Percentiles rank a stretch among this genome's conserved stretches.
Conservation (phyloP, 2,329 filamentous ascomycete genomes). For the Colletotrichum brevisporum region DNA sequence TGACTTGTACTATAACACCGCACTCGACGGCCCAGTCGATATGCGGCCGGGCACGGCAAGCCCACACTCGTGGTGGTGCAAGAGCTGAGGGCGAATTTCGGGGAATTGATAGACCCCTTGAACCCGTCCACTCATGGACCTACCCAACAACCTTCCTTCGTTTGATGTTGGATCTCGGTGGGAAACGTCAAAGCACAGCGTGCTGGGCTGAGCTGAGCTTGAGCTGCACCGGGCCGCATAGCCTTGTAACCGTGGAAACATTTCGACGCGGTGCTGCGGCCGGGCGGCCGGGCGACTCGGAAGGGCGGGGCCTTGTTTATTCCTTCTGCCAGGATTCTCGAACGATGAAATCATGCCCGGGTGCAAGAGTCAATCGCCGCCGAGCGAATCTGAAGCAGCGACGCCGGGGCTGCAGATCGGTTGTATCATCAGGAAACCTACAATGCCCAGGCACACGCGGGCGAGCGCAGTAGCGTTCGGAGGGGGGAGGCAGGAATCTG, state of each 20-base stretch:
- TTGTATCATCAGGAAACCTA: slow-evolving; percentile 38
- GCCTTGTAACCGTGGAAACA: slow-evolving; percentile 17
- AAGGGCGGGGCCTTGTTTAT: background rate
- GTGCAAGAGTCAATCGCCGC: slow-evolving; percentile 12
- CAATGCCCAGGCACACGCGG: slow-evolving; percentile 28
- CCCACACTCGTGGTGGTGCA: background rate
- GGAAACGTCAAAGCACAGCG: slow-evolving; percentile 11
- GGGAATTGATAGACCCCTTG: slow-evolving; percentile 15
- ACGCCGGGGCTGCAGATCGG: slow-evolving; percentile 38
- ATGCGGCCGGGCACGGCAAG: background rate
- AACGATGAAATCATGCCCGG: slow-evolving; percentile 28
- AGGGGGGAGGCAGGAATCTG: slow-evolving; percentile 9
- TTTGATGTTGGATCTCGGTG: slow-evolving; percentile 24
- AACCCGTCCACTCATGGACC: slow-evolving; percentile 24
- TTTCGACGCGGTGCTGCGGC: slow-evolving; percentile 17
- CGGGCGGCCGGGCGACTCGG: slow-evolving; percentile 2
- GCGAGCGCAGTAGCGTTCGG: slow-evolving; percentile 27
- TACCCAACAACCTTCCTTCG: slow-evolving; percentile 1
- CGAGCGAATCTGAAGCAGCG: slow-evolving; percentile 32
- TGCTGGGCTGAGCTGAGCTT: slow-evolving; percentile 4
- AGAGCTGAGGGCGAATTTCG: slow-evolving; percentile 18
- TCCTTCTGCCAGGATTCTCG: slow-evolving; percentile 24
- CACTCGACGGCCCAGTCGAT: background rate
- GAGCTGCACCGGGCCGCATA: slow-evolving; percentile 16
- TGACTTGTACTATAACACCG: slow-evolving; percentile 30